Conservation (phyloP, 169 alveolate species). For the Plasmodium vinckei region DNA sequence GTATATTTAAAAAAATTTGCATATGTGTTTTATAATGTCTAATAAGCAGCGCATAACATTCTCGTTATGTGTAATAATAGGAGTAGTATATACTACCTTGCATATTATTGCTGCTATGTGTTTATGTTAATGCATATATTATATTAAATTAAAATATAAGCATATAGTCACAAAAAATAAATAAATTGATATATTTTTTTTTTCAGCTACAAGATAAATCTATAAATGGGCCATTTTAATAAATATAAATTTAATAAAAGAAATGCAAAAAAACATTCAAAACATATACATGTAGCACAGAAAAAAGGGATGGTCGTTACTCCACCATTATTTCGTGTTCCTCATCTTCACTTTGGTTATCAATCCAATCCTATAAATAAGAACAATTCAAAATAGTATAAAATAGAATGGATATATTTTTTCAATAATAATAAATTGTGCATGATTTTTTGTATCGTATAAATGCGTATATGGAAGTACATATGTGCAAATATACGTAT, state of each 20-base stretch:
- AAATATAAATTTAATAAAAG: background rate
- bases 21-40: too few species aligned
- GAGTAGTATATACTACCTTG: too few species aligned
- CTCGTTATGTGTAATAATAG: too few species aligned
- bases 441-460: background rate
- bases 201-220: conserved; percentile 75
- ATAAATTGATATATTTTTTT: background rate
- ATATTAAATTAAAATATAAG: too few species aligned
- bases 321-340: conserved; percentile 76
- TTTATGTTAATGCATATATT: too few species aligned
- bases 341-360: conserved; percentile 78
- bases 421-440: too few species aligned
- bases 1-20: too few species aligned
- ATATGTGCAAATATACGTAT: background rate
- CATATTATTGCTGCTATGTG: too few species aligned
- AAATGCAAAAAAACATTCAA: background rate
- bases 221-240: conserved; percentile 73
- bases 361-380: conserved; percentile 73
- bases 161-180: too few species aligned
- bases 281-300: background rate
- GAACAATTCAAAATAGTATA: background rate
- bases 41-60: too few species aligned
- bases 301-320: background rate
- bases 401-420: background rate
- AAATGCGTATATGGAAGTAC: background rate